Conservation (phyloP, 192 early-diverging fungal species). For the Backusella luteola region DNA sequence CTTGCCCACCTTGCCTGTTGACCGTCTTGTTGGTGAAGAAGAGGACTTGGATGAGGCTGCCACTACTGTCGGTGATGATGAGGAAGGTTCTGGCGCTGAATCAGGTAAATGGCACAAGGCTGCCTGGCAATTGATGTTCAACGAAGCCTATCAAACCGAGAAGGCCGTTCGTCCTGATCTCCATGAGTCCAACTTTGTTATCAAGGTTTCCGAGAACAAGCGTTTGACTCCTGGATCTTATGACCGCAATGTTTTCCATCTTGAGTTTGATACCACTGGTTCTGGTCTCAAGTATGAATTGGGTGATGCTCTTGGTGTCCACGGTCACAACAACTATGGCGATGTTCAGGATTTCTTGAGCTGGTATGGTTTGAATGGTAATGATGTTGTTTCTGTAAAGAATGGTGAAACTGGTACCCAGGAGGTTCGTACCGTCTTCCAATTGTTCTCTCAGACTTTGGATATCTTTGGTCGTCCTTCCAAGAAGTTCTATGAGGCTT, state of each 20-base stretch:
- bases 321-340: conserved; percentile 79
- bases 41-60: conserved; percentile 19
- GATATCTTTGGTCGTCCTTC: conserved; percentile 94
- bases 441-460: conserved; percentile 79
- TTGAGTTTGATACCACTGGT: conserved; percentile 86
- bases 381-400: conserved; percentile 57
- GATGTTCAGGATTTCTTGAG: conserved; percentile 74
- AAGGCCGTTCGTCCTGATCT: conserved; percentile 59
- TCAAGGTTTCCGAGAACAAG: conserved; percentile 69
- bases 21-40: conserved; percentile 31
- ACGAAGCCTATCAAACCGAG: conserved; percentile 58
- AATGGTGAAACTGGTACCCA: conserved; percentile 54
- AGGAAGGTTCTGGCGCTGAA: conserved; percentile 37
- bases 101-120: conserved; percentile 53
- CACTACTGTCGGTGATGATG: conserved; percentile 33
- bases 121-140: conserved; percentile 68
- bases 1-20: conserved; percentile 35
- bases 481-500: conserved; percentile 88
- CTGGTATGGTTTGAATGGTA: conserved; percentile 68
- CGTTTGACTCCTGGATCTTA: conserved; percentile 87
- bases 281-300: conserved; percentile 87
- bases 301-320: conserved; percentile 92
- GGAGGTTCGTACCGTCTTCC: conserved; percentile 74
- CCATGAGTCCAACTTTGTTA: conserved; percentile 56
- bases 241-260: conserved; percentile 96